These are phyloP conservation scores for Acanthochlamys bracteata DNA, from an alignment of 106 monocot species.

Conservation along the genomic window DNA sequence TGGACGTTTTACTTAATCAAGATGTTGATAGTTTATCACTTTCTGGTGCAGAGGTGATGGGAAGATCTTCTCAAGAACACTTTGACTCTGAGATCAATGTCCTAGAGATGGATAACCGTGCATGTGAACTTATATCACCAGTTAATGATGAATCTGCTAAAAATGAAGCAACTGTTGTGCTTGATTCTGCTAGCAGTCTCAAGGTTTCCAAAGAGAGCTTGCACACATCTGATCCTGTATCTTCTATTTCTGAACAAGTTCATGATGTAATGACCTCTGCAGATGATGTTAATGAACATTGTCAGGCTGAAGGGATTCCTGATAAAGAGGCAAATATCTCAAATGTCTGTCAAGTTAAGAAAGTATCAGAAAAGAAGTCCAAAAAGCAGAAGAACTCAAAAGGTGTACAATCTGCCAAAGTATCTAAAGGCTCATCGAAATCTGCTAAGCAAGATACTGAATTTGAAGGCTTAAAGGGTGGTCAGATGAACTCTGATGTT, in stretches of 20 bases:
- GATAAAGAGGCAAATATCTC: constrained; percentile 26
- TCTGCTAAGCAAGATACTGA: constrained; percentile 22
- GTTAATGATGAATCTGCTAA: constrained; percentile 8
- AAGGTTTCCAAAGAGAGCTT: not conserved
- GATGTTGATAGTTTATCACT: constrained; percentile 8
- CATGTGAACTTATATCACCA: not conserved
- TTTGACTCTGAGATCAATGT: constrained; percentile 3
- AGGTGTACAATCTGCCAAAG: constrained; percentile 16
- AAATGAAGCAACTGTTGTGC: not conserved
- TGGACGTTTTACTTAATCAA: constrained; percentile 5
- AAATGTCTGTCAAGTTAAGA: constrained; percentile 44
- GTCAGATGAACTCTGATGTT: constrained; percentile 6
- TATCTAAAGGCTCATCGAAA: constrained; percentile 36
- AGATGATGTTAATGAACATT: constrained; percentile 9
- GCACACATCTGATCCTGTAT: constrained; percentile 5
- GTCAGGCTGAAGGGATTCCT: constrained; percentile 8
- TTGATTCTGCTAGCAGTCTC: constrained; percentile 8
- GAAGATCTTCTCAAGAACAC: constrained; percentile 1
- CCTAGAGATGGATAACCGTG: constrained; percentile 3
- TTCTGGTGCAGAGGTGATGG: constrained; percentile 2
- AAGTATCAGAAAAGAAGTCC: constrained; percentile 65
- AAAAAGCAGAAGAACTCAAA: constrained; percentile 77
- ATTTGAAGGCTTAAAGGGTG: constrained; percentile 17
- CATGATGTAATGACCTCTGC: constrained; percentile 28
- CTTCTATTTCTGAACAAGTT: constrained; percentile 21